Percentiles rank a stretch among this genome's conserved stretches.
These are phyloP conservation scores for Penicillium cataractarum DNA, from an alignment of 495 filamentous ascomycete species.

Conservation along the genomic window DNA sequence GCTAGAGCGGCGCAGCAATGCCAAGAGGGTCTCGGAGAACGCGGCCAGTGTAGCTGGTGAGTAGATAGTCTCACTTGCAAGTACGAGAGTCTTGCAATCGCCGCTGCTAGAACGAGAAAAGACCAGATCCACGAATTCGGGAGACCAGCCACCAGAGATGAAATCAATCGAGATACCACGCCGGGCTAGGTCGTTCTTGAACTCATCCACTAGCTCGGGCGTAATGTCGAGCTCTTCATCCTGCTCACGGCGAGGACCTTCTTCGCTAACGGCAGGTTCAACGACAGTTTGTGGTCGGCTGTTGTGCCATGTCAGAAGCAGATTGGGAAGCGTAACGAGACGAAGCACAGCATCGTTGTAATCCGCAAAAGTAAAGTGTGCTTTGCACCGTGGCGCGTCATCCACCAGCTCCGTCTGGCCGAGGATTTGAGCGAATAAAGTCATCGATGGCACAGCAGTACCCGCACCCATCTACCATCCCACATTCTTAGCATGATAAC, in stretches of 20 bases:
- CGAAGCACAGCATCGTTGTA: slow-evolving; percentile 87
- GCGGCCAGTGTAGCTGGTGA: slow-evolving; percentile 71
- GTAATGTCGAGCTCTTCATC: slow-evolving; percentile 79
- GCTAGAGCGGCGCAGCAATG: slow-evolving; percentile 60
- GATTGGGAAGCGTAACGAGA: slow-evolving; percentile 86
- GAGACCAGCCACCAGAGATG: slow-evolving; percentile 83
- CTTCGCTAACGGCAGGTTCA: slow-evolving; percentile 20
- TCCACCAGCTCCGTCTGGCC: slow-evolving; percentile 27
- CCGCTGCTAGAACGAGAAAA: slow-evolving; percentile 24
- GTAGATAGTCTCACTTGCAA: slow-evolving; percentile 96
- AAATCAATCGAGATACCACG: slow-evolving; percentile 67
- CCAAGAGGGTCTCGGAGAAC: slow-evolving; percentile 75
- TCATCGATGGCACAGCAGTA: slow-evolving; percentile 81
- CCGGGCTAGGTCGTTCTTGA: slow-evolving; percentile 58
- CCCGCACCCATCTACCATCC: slow-evolving; percentile 82
- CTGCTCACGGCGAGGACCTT: slow-evolving; percentile 16
- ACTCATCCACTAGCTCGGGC: slow-evolving; percentile 60
- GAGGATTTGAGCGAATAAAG: slow-evolving; percentile 74
- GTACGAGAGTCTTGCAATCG: slow-evolving; percentile 52
- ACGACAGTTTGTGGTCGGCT: slow-evolving; percentile 24
- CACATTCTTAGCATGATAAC: neutral
- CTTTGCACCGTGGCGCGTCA: slow-evolving; percentile 28
- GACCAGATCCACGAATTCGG: slow-evolving; percentile 64
- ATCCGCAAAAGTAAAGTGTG: slow-evolving; percentile 78
- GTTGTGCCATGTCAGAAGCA: slow-evolving; percentile 76